Evolutionary conservation across 495 filamentous ascomycete species (phyloP), one percentile per base, ranked within the genome.

Genomic region (Aspergillus mulundensis): DNA sequence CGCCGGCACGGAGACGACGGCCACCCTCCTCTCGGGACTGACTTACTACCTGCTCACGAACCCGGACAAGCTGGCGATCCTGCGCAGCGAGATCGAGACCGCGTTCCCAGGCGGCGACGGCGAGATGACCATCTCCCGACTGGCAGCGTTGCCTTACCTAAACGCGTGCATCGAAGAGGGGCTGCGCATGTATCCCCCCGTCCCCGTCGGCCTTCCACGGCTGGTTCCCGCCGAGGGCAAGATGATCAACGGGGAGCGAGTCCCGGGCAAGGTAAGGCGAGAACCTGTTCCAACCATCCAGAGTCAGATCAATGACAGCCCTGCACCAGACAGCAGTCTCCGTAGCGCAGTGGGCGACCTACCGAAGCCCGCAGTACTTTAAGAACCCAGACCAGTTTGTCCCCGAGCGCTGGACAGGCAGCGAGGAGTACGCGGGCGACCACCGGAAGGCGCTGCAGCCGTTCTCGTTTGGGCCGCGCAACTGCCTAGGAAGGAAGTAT

Each of bases 401-500:
- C 19, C 74, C 74, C 2, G 65, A 71, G 38, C 62, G 70, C 24
- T 69, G 63, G 64, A 42, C 67, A n/a, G 20, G 63, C 5, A 54
- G 63, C n/a, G 16, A 39, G 15, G 28, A 54, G 1, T 67, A 58
- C 47, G 60, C 50, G 12, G 58, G 32, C 11, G 67, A 73, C 23
- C 28, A 56, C 0, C 53, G 58, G 5, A 59, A 66, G 15, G 61
- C 59, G 8, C 61, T 58, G 15, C 65, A 66, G 28, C 65, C 72
- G 1, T 74, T 73, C 43, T 44, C 55, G 14, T 19, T 66, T 6
- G 72, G 71, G 1, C 48, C 61, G 0, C 54, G 71, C 5, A 62
- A 62, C 41, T 75, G 68, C 32, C 48, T 75, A 10, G 71, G 72
- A 15, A 50, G 53, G 12, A 64, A 66, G 60, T 65, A 28, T 28